Evolutionary conservation across 495 filamentous ascomycete genomes (phyloP).

Genomic region (Lepraria neglecta): DNA sequence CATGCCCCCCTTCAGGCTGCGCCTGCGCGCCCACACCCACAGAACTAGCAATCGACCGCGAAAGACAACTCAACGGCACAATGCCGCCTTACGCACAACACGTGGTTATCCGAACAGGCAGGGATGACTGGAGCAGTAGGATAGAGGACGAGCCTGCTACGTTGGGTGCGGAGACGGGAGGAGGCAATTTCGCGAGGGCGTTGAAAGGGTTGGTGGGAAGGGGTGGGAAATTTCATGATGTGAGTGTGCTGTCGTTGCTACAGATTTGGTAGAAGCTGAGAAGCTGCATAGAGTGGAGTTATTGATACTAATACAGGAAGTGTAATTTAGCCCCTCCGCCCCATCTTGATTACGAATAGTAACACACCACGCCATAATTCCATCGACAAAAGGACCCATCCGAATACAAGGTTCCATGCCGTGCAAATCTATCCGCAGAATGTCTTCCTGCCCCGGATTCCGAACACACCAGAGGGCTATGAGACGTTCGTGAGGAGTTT

Average conservation of each 20-base stretch:
- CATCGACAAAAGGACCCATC: constrained; percentile 43
- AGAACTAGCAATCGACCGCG: constrained; percentile 68
- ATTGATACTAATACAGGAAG: background rate
- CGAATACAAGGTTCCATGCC: constrained; percentile 1
- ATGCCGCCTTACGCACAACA: constrained; percentile 78
- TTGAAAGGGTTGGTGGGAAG: constrained; percentile 62
- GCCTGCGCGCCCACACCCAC: constrained; percentile 60
- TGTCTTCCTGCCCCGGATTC: constrained; percentile 68
- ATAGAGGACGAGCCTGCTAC: constrained; percentile 57
- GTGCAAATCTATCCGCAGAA: constrained; percentile 60
- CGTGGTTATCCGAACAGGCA: constrained; percentile 73
- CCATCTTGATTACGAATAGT: constrained; percentile 62
- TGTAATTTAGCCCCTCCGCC: constrained; percentile 63
- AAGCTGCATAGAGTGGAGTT: constrained; percentile 36
- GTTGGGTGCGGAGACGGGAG: constrained; percentile 30
- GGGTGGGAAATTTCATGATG: constrained; percentile 63
- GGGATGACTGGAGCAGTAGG: constrained; percentile 66
- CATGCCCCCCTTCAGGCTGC: constrained; percentile 68
- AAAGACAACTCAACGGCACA: constrained; percentile 60
- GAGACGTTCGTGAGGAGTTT: constrained; percentile 15
- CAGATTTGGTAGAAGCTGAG: too few species aligned
- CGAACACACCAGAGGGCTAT: constrained; percentile 26
- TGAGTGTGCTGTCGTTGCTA: constrained; percentile 48
- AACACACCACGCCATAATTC: constrained; percentile 43
- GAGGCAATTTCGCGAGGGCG: constrained; percentile 59